These are phyloP conservation scores for Elsinoe fawcettii DNA, from an alignment of 2,329 filamentous ascomycete genomes.

Conservation along the genomic window DNA sequence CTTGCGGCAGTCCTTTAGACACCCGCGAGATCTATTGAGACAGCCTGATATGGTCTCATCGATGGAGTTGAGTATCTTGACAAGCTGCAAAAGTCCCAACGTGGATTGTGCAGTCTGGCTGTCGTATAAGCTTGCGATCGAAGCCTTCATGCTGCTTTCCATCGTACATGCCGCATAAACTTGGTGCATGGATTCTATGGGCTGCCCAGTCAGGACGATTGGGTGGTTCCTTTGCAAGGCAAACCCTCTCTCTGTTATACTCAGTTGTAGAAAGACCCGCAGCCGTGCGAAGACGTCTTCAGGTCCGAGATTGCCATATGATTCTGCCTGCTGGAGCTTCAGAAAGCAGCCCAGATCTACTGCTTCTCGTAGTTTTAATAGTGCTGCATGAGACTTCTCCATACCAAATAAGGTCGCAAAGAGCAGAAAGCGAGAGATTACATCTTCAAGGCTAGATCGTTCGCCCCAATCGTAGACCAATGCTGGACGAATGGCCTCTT, in stretches of 20 bases:
- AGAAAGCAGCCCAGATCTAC: not conserved
- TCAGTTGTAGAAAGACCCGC: not conserved
- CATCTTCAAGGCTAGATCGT: not conserved
- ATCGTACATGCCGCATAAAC: not conserved
- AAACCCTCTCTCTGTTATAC: not conserved
- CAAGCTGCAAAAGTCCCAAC: not conserved
- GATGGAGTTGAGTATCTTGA: not conserved
- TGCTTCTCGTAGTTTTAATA: not conserved
- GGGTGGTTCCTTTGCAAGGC: not conserved
- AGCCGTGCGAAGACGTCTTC: not conserved
- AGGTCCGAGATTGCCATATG: not conserved
- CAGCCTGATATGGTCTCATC: not conserved
- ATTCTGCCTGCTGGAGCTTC: not conserved
- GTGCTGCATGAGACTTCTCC: not conserved
- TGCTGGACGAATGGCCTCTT: not conserved
- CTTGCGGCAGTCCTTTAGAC: not conserved
- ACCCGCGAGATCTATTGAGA: not conserved
- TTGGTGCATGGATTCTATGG: not conserved
- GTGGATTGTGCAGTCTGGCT: not conserved
- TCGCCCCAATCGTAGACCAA: not conserved
- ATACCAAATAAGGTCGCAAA: not conserved
- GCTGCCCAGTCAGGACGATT: not conserved
- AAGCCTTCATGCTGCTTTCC: not conserved
- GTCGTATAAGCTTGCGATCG: not conserved
- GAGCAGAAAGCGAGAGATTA: not conserved